These are phyloP conservation scores for Backusella liffmaniae DNA, from an alignment of 192 early-diverging fungal genomes.

Conservation along the genomic window DNA sequence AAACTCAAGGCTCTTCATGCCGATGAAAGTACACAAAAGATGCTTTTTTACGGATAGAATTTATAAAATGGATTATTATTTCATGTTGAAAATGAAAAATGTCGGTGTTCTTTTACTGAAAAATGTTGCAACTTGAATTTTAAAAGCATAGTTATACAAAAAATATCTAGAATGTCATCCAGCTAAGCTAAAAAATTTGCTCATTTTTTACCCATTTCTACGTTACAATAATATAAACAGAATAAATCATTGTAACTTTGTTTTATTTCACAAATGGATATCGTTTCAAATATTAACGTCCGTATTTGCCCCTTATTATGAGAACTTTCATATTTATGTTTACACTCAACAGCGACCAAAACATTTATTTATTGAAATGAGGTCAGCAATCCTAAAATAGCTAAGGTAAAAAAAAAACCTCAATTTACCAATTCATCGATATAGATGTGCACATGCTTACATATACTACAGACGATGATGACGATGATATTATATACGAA, in stretches of 20 bases:
- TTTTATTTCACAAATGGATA: neutral
- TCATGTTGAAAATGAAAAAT: neutral
- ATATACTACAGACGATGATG: neutral
- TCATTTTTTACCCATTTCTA: neutral
- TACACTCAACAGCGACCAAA: neutral
- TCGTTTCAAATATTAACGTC: neutral
- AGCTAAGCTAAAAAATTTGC: neutral
- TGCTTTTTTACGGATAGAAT: neutral
- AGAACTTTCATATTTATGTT: neutral
- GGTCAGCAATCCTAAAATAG: neutral
- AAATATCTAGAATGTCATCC: neutral
- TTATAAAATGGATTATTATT: neutral
- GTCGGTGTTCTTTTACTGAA: neutral
- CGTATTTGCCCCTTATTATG: neutral
- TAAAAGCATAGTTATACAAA: neutral
- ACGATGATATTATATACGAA: neutral
- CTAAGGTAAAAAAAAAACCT: neutral
- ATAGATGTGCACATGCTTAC: neutral
- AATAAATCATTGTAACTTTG: neutral
- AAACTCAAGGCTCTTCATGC: conserved; percentile 1
- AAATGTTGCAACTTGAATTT: neutral
- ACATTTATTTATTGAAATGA: neutral
- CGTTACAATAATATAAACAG: neutral
- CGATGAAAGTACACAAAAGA: conserved; percentile 3
- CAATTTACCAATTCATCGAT: neutral